Conservation (phyloP, 2,329 filamentous ascomycete genomes). For the Ceratocystis variospora region DNA sequence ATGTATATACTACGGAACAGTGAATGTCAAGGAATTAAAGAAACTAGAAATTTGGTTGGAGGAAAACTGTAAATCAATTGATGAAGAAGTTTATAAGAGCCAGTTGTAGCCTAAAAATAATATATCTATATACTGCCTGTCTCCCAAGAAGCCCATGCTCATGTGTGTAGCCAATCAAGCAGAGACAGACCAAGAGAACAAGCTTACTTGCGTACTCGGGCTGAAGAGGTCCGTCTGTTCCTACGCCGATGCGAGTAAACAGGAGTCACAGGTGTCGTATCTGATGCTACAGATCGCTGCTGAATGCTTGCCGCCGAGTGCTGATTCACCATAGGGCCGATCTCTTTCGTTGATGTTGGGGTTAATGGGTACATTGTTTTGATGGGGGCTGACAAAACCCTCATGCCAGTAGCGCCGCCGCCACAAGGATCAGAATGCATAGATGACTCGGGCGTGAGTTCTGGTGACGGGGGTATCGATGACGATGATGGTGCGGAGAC, state of each 20-base stretch:
- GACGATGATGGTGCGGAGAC: constrained; percentile 2
- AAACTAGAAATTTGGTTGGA: not conserved
- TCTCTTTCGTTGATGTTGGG: not conserved
- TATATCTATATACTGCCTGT: not conserved
- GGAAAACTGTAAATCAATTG: constrained; percentile 4
- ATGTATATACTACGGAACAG: too few species aligned
- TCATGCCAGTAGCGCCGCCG: not conserved
- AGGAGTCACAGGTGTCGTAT: not conserved
- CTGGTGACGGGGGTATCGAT: not conserved
- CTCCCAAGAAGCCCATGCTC: not conserved
- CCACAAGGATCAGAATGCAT: not conserved
- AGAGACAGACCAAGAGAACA: not conserved
- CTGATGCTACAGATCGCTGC: not conserved
- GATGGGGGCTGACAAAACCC: not conserved
- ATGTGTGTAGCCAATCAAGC: not conserved
- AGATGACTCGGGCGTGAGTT: not conserved
- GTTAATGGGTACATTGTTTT: not conserved
- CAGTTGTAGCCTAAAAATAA: not conserved
- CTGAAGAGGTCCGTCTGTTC: not conserved
- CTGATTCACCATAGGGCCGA: not conserved
- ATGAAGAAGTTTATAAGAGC: not conserved
- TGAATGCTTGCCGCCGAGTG: not conserved
- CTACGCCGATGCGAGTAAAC: not conserved
- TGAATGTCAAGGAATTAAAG: too few species aligned
- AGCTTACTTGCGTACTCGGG: not conserved